phyloP scores from a whole-genome alignment of 2,329 filamentous ascomycete species.

The Colletotrichum limetticola region DNA sequence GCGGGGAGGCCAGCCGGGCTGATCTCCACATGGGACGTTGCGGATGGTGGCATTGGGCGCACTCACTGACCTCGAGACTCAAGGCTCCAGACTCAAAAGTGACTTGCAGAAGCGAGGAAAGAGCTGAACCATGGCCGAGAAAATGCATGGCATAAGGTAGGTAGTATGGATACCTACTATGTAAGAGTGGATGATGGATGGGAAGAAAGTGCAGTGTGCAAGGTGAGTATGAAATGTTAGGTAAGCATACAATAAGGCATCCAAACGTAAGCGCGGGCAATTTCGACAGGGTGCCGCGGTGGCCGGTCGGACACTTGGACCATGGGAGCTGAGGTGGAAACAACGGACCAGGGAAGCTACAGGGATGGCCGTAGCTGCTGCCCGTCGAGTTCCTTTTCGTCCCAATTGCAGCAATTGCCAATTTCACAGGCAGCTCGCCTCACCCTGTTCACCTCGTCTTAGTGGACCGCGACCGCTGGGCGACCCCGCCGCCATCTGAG shows the following conservation, averaged over 20 bases:
- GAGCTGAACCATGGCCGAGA: no score
- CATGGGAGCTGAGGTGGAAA: no score
- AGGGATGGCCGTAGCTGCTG: slow-evolving; percentile 15
- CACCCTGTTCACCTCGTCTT: slow-evolving; percentile 8
- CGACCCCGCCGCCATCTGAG: background rate
- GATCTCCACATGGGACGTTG: slow-evolving; percentile 4
- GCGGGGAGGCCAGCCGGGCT: slow-evolving; percentile 12
- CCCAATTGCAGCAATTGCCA: slow-evolving; percentile 15
- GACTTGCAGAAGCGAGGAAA: no score
- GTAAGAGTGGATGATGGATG: background rate
- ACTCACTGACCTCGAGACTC: background rate
- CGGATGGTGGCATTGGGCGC: background rate
- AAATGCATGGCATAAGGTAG: background rate
- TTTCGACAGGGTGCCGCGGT: background rate
- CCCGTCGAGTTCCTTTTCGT: background rate
- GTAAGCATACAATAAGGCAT: background rate
- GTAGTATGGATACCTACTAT: background rate
- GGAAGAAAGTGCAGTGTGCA: background rate
- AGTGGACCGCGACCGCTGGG: background rate
- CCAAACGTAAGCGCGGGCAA: slow-evolving; percentile 1
- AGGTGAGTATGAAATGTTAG: background rate
- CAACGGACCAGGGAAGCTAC: background rate
- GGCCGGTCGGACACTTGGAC: no score
- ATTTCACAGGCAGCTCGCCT: slow-evolving; percentile 17
- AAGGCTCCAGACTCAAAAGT: no score